Evolutionary conservation across 1,139 yeast genomes (phyloP).

Genomic region (Ogataea hybrid): DNA sequence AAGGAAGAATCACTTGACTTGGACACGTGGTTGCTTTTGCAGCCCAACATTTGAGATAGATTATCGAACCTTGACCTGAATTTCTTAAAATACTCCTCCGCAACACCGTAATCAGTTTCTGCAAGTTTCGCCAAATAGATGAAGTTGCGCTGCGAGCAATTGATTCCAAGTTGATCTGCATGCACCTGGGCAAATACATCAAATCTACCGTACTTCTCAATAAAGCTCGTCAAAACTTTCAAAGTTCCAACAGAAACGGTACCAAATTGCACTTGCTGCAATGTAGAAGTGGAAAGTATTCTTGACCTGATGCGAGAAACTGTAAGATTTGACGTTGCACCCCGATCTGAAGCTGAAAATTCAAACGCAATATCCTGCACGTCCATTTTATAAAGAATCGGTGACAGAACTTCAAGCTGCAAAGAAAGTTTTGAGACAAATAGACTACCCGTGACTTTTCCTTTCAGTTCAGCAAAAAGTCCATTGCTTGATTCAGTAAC

Average conservation of each 20-base stretch:
- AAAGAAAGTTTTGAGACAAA: constrained; percentile 14
- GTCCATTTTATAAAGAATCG: constrained; percentile 19
- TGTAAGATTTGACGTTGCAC: constrained; percentile 6
- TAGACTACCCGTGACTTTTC: constrained; percentile 14
- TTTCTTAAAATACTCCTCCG: constrained; percentile 1
- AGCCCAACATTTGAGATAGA: not conserved
- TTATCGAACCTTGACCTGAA: not conserved
- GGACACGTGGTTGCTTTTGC: not conserved
- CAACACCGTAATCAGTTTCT: constrained; percentile 12
- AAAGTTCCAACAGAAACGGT: constrained; percentile 5
- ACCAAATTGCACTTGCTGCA: constrained; percentile 15
- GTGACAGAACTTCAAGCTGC: constrained; percentile 23
- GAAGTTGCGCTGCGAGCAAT: constrained; percentile 22
- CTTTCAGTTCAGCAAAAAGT: constrained; percentile 6
- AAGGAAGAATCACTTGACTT: too few species aligned
- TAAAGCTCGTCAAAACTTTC: constrained; percentile 2
- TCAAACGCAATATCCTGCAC: constrained; percentile 16
- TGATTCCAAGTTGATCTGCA: constrained; percentile 23
- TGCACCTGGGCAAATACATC: constrained; percentile 12
- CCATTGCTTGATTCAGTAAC: not conserved
- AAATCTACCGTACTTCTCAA: constrained; percentile 5
- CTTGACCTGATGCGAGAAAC: constrained; percentile 11
- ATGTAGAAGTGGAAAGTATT: constrained; percentile 13
- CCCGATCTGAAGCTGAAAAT: constrained; percentile 8
- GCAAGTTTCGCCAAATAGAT: constrained; percentile 16